phyloP scores from a whole-genome alignment of 2,329 filamentous ascomycete genomes.

The Domatiomyces globalis region DNA sequence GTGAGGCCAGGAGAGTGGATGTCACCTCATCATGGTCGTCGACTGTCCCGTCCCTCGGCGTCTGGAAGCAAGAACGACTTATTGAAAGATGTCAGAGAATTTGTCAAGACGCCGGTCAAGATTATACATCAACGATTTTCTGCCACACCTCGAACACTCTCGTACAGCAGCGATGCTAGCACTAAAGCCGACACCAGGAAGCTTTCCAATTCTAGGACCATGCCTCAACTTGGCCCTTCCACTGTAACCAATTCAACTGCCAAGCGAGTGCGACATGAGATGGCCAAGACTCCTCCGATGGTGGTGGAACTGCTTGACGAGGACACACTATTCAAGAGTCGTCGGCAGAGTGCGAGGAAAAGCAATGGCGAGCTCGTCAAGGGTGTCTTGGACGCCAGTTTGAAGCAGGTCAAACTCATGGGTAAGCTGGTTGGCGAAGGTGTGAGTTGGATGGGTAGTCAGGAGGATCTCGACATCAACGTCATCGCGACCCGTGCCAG shows the following conservation, averaged over 20 bases:
- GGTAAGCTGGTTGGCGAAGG: slow-evolving; percentile 10
- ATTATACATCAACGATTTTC: neutral
- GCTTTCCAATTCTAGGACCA: neutral
- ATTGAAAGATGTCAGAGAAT: neutral
- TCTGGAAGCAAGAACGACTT: neutral
- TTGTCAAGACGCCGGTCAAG: neutral
- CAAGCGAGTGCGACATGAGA: neutral
- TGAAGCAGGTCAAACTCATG: slow-evolving; percentile 15
- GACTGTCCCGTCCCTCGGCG: neutral
- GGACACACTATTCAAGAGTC: slow-evolving; percentile 5
- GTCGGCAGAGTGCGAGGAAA: slow-evolving; percentile 7
- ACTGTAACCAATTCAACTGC: neutral
- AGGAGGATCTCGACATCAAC: slow-evolving; percentile 5
- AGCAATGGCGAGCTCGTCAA: slow-evolving; percentile 13
- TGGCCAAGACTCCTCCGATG: neutral
- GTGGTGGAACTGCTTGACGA: neutral
- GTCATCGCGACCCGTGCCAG: neutral
- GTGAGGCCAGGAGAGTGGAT: neutral
- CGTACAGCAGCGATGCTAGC: neutral
- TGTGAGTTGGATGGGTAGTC: slow-evolving; percentile 9
- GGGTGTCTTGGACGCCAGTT: slow-evolving; percentile 11
- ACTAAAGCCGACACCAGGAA: neutral
- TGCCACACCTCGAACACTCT: neutral
- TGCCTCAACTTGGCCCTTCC: neutral
- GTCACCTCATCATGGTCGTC: neutral